Base-by-base conservation (phyloP, 257 asterid species). In the Phtheirospermum japonicum region DNA sequence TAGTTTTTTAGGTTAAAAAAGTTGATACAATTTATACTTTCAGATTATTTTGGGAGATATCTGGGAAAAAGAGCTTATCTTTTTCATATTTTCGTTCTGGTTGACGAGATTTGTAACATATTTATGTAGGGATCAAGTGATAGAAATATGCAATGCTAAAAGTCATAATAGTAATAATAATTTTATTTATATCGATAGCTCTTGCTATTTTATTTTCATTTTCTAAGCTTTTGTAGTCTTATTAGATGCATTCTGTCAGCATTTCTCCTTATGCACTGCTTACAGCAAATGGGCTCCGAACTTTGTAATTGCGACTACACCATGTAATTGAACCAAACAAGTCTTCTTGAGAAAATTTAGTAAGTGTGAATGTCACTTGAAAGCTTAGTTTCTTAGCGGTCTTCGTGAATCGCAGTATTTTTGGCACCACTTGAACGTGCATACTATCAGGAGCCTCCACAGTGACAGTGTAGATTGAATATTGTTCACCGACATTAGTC, bases 291-390 rank as follows among this genome's bases (percentile, higher is more conserved):
- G 96, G 94, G 65, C 87, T 88, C 61, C 87, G 79, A 48, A 88
- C 95, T 56, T 65, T 75, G 42, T 79, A 63, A 62, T 79, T 85
- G 2, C 72, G 81, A 11, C 55, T 70, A 20, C 78, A 77, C 98
- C 98, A 88, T 17, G 95, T 82, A 69, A 91, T 74, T 18, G 92
- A 80, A 13, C 98, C 96, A 50, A 88, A 85, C 56, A 74, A 13
- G 72, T 78, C 49, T 0, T 13, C 49, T 7, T 13, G 7, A n/a
- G 49, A 42, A 4, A 2, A 42, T 42, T 16, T 5, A 42, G 18
- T 42, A 7, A 13, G 16, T 5, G 4, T 13, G 49, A 42, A 42
- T 5, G n/a, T 42, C 49, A 42, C 18, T 42, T n/a, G 19, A 42
- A 42, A 42, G 19, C 19, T 13, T 17, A 42, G n/a, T 9, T n/a